Conservation (phyloP, 768 basidiomycete species). For the Myochromella boudieri region DNA sequence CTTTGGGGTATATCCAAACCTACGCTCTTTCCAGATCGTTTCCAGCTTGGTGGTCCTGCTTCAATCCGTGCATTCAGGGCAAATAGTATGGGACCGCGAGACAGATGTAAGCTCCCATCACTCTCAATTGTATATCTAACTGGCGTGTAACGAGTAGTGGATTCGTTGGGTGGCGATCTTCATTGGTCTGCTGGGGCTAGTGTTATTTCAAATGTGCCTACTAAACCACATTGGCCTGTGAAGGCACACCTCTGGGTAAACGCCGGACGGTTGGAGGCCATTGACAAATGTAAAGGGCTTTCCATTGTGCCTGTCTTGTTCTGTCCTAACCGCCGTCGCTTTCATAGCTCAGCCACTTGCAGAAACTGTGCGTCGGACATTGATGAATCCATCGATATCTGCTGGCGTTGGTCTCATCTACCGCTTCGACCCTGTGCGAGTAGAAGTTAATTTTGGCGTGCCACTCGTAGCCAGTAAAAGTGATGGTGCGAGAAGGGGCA, state of each 20-base stretch:
- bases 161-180: slow-evolving; percentile 81
- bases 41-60: slow-evolving; percentile 90
- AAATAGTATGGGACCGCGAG: slow-evolving; percentile 77
- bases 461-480: slow-evolving; percentile 70
- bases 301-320: neutral
- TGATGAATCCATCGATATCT: slow-evolving; percentile 67
- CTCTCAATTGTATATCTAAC: neutral
- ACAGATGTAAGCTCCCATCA: slow-evolving; percentile 52
- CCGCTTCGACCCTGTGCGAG: slow-evolving; percentile 77
- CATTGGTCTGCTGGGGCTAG: slow-evolving; percentile 79
- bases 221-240: slow-evolving; percentile 79
- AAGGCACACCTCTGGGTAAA: slow-evolving; percentile 83
- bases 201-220: slow-evolving; percentile 71
- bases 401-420: slow-evolving; percentile 85
- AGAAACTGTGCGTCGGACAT: slow-evolving; percentile 37
- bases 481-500: slow-evolving; percentile 66
- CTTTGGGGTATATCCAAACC: slow-evolving; percentile 58
- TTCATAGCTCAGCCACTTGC: slow-evolving; percentile 33
- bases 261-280: slow-evolving; percentile 67
- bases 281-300: slow-evolving; percentile 55
- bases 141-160: slow-evolving; percentile 42
- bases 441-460: slow-evolving; percentile 87
- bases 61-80: slow-evolving; percentile 76
- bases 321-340: slow-evolving; percentile 7
- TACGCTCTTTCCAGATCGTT: slow-evolving; percentile 77